Base-by-base conservation (phyloP, 2,329 filamentous ascomycete genomes). In the Epichloe baconii region DNA sequence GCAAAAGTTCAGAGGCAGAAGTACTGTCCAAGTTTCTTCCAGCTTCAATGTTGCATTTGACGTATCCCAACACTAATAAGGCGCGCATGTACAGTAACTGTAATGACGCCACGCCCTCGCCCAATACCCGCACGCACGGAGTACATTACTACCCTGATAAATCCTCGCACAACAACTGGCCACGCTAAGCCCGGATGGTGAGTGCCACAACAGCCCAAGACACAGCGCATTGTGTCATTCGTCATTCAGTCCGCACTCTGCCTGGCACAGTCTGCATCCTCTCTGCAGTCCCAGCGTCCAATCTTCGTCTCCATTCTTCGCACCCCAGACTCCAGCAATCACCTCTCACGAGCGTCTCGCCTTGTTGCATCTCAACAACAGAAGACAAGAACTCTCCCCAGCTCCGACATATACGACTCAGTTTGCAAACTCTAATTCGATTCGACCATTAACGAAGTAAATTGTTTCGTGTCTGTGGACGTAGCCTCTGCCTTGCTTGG, bases 181-280 rank as follows among this genome's bases (percentile, higher is more conserved):
- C 44, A 51, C 51, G 47, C 52, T 44, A 46, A 51, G 52, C 43
- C 52, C 41, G 42, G 48, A 42, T 46, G 31, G 34, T 35, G 48
- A 45, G 54, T 57, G 51, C 49, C 45, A 55, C 49, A 44, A 36
- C 50, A 50, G 46, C 44, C 47, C 51, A 43, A 38, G 31, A 50
- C 50, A 46, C 52, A 51, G 52, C 52, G 36, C 34, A 49, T 51
- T 52, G 49, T 55, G 47, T 53, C 54, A 53, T 54, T 52, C 51
- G 40, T 49, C 50, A 49, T 51, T 42, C 48, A 40, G 42, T 49
- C 44, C 45, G 42, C 41, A 50, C 52, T 52, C 52, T 49, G 50
- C 47, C 44, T 45, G 36, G 34, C 48, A 19, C 36, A 48, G n/a
- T 46, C 40, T 49, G 43, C 14, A 41, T 36, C 26, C n/a, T 43